phyloP scores from a whole-genome alignment of 495 filamentous ascomycete genomes.

The Penicillium soppii region DNA sequence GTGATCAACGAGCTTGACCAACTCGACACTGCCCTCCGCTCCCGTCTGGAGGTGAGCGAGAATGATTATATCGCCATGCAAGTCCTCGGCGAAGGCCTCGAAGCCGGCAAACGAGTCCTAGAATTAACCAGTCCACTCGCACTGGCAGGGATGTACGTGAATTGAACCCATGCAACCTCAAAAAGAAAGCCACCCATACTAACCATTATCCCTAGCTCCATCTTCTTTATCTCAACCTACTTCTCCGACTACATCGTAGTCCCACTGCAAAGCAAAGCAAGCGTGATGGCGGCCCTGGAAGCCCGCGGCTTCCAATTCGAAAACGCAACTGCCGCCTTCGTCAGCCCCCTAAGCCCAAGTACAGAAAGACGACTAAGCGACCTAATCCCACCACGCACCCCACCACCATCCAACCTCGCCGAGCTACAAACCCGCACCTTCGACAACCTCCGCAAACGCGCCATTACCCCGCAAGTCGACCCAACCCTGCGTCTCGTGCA shows the following conservation, averaged over 20 bases:
- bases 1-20: slow-evolving; percentile 51
- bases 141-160: slow-evolving; percentile 77
- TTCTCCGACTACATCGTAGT: slow-evolving; percentile 97
- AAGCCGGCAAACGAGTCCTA: slow-evolving; percentile 90
- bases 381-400: slow-evolving; percentile 59
- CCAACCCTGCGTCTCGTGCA: slow-evolving; percentile 70
- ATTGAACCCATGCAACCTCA: neutral
- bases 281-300: slow-evolving; percentile 75
- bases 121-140: slow-evolving; percentile 90
- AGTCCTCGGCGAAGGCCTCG: slow-evolving; percentile 82
- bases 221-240: slow-evolving; percentile 98
- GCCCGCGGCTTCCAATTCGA: slow-evolving; percentile 83
- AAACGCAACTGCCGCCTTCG: slow-evolving; percentile 65
- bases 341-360: slow-evolving; percentile 41
- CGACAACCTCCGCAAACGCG: slow-evolving; percentile 65
- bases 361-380: slow-evolving; percentile 28
- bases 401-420: slow-evolving; percentile 70
- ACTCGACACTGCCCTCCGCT: slow-evolving; percentile 31
- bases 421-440: slow-evolving; percentile 87
- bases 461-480: slow-evolving; percentile 72
- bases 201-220: slow-evolving; percentile 53
- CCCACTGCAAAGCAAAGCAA: slow-evolving; percentile 66
- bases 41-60: slow-evolving; percentile 67
- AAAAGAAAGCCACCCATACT: neutral
- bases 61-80: slow-evolving; percentile 87